These are phyloP conservation scores for Sabuloglossum arenarium DNA, from an alignment of 495 filamentous ascomycete species.

Conservation along the genomic window DNA sequence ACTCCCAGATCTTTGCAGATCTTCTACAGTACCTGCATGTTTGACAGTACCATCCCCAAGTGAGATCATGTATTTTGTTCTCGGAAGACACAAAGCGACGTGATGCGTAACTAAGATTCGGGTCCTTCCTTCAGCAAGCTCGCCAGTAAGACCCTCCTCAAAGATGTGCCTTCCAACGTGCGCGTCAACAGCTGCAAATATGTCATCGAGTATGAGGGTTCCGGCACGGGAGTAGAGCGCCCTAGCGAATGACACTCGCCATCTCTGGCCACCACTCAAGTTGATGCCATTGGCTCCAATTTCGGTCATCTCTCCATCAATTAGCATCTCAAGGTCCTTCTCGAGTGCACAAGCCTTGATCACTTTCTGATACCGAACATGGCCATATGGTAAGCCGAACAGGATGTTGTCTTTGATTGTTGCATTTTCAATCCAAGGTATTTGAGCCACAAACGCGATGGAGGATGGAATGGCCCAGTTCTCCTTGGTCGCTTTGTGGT, in stretches of 20 bases:
- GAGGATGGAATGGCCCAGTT: conserved; percentile 51
- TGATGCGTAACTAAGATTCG: conserved; percentile 71
- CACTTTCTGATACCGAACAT: conserved; percentile 40
- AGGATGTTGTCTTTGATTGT: conserved; percentile 56
- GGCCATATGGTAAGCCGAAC: conserved; percentile 48
- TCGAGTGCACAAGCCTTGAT: conserved; percentile 46
- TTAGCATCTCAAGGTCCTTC: conserved; percentile 54
- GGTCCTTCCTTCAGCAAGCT: conserved; percentile 45
- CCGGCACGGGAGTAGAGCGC: conserved; percentile 65
- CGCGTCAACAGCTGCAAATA: conserved; percentile 40
- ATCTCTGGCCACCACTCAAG: conserved; percentile 64
- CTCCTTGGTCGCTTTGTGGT: conserved; percentile 33
- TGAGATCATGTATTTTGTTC: conserved; percentile 47
- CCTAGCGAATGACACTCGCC: conserved; percentile 59
- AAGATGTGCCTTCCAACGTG: conserved; percentile 64
- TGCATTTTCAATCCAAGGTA: conserved; percentile 73
- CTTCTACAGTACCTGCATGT: conserved; percentile 35
- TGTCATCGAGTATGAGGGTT: conserved; percentile 64
- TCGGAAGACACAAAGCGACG: conserved; percentile 44
- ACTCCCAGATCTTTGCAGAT: conserved; percentile 31
- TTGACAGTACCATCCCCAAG: conserved; percentile 45
- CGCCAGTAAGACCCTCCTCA: conserved; percentile 50
- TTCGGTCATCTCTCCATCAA: conserved; percentile 56
- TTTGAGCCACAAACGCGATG: conserved; percentile 62
- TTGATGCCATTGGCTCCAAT: conserved; percentile 72